Conservation (phyloP, 192 early-diverging fungal species). For the Chytriomyces hyalinus region DNA sequence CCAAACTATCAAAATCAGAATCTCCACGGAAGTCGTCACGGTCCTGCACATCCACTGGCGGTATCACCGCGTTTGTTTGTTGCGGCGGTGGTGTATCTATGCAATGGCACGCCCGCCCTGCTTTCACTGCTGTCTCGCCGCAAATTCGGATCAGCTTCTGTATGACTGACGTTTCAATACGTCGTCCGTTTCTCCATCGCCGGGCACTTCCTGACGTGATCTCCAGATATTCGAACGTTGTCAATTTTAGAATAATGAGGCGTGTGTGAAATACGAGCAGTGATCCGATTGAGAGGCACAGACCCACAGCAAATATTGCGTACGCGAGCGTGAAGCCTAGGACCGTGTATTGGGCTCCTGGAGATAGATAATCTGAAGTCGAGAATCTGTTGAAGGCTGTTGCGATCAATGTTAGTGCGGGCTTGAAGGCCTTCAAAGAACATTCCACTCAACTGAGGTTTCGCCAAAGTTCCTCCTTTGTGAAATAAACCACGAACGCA, state of each 20-base stretch:
- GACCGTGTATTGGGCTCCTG: background rate
- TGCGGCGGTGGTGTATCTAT: no score
- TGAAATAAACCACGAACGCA: slow-evolving; percentile 44
- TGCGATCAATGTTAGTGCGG: no score
- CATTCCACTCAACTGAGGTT: no score
- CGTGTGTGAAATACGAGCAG: slow-evolving; percentile 28
- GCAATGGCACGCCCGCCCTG: background rate
- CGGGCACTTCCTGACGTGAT: background rate
- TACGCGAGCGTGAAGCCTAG: background rate
- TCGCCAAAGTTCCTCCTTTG: background rate
- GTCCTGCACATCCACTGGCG: no score
- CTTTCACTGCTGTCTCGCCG: background rate
- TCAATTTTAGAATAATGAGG: slow-evolving; percentile 17
- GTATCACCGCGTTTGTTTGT: no score
- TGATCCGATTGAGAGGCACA: background rate
- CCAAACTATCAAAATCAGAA: no score
- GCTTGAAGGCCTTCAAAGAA: no score
- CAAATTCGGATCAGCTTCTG: slow-evolving; percentile 10
- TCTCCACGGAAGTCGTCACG: no score
- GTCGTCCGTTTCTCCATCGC: slow-evolving; percentile 4
- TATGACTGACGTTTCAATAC: slow-evolving; percentile 16
- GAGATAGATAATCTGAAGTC: no score
- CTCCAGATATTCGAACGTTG: slow-evolving; percentile 33
- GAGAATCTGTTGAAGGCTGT: no score
- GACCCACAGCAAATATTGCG: background rate